phyloP scores from a whole-genome alignment of 768 basidiomycete genomes.

The Suillus bovinus region DNA sequence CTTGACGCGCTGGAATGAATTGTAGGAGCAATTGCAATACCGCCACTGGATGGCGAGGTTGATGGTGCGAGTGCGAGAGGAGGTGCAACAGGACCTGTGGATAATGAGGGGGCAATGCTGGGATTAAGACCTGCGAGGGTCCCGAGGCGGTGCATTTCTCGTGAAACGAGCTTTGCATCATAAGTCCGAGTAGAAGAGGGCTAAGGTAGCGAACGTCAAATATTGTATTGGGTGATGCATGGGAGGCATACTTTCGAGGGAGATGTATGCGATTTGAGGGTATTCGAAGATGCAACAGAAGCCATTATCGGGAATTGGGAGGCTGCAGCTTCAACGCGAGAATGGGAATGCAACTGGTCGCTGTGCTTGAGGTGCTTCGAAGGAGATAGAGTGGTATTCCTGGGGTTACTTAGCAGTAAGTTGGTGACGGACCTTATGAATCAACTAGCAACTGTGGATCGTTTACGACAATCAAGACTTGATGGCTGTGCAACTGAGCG shows the following conservation, averaged over 20 bases:
- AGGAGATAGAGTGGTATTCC: conserved; percentile 25
- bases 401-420: no score
- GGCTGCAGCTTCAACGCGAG: conserved; percentile 36
- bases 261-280: conserved; percentile 32
- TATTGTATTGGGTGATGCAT: conserved; percentile 8
- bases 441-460: no score
- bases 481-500: background rate
- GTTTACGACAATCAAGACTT: no score
- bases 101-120: conserved; percentile 35
- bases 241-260: conserved; percentile 32
- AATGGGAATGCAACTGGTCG: conserved; percentile 38
- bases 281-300: conserved; percentile 27
- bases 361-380: conserved; percentile 32
- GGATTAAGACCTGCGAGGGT: conserved; percentile 58
- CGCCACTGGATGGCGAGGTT: conserved; percentile 38
- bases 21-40: conserved; percentile 23
- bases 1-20: conserved; percentile 35
- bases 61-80: conserved; percentile 44
- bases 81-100: conserved; percentile 48
- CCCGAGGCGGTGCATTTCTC: conserved; percentile 85
- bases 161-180: conserved; percentile 76
- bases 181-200: conserved; percentile 70
- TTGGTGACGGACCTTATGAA: no score
- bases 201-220: conserved; percentile 27
- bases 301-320: conserved; percentile 23